phyloP scores from a whole-genome alignment of 345 rosid species.

The Gossypium turneri region DNA sequence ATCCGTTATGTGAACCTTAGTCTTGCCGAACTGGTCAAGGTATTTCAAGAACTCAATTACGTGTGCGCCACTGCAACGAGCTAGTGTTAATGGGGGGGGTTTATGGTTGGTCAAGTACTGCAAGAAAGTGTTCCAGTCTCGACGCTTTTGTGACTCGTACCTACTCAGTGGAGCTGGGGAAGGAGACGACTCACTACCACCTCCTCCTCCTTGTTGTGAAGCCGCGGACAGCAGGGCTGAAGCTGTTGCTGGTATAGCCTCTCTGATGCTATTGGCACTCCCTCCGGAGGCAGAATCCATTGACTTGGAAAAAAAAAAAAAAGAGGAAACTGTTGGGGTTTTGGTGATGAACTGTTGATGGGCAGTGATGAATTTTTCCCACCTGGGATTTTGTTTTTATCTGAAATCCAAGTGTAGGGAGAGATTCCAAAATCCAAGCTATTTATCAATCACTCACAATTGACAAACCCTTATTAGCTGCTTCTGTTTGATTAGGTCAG shows the following conservation, averaged over 20 bases:
- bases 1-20: constrained; percentile 54
- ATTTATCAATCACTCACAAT: neutral
- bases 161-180: constrained; percentile 46
- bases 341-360: neutral
- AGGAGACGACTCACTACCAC: constrained; percentile 15
- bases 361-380: neutral
- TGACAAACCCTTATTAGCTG: neutral
- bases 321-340: neutral
- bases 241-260: constrained; percentile 17
- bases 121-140: constrained; percentile 75
- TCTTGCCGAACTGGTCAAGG: constrained; percentile 69
- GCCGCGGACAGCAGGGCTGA: constrained; percentile 8
- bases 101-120: constrained; percentile 66
- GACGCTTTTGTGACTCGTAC: constrained; percentile 63
- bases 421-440: neutral
- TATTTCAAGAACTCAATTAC: constrained; percentile 68
- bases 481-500: constrained; percentile 12
- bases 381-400: neutral
- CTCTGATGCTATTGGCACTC: constrained; percentile 21
- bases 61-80: constrained; percentile 67
- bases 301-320: neutral
- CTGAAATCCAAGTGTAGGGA: neutral
- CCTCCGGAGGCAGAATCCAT: constrained; percentile 37
- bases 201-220: neutral
- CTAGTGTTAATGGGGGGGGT: constrained; percentile 55